Conservation (phyloP, 2,329 filamentous ascomycete species). For the Lomentospora prolificans region DNA sequence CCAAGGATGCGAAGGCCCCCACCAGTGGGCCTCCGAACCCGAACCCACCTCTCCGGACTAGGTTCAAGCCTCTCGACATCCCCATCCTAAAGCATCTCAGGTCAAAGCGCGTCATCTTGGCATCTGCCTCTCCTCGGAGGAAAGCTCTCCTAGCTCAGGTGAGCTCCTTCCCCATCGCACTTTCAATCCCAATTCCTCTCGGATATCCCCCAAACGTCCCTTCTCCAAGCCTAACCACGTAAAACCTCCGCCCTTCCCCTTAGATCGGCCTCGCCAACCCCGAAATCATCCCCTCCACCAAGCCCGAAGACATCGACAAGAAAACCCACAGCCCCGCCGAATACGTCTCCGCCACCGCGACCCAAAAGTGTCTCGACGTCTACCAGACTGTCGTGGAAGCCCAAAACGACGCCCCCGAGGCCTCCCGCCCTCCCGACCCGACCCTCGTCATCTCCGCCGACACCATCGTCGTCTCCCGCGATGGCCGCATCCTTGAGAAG, state of each 20-base stretch:
- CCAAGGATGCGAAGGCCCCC: neutral
- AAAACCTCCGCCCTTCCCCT: neutral
- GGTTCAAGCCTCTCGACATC: slow-evolving; percentile 44
- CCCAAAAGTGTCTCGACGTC: slow-evolving; percentile 71
- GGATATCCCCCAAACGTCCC: neutral
- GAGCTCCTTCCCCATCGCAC: slow-evolving; percentile 8
- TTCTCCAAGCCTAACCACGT: slow-evolving; percentile 1
- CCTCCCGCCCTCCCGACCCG: slow-evolving; percentile 49
- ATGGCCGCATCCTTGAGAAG: slow-evolving; percentile 82
- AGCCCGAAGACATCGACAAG: slow-evolving; percentile 81
- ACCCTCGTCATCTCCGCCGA: slow-evolving; percentile 83
- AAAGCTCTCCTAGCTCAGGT: slow-evolving; percentile 71
- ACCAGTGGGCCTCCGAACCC: neutral
- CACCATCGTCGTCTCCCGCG: slow-evolving; percentile 71
- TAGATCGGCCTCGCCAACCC: slow-evolving; percentile 72
- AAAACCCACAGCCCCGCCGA: slow-evolving; percentile 64
- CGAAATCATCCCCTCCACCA: slow-evolving; percentile 74
- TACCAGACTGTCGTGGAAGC: slow-evolving; percentile 37
- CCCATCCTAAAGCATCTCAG: slow-evolving; percentile 70
- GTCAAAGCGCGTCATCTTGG: slow-evolving; percentile 74
- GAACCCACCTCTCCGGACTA: neutral
- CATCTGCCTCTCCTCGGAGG: slow-evolving; percentile 78
- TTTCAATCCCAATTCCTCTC: neutral
- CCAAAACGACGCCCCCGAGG: slow-evolving; percentile 25
- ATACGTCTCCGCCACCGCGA: slow-evolving; percentile 83